These are phyloP conservation scores for Hypoxylon sp. DNA, from an alignment of 2,329 filamentous ascomycete species.

Conservation along the genomic window DNA sequence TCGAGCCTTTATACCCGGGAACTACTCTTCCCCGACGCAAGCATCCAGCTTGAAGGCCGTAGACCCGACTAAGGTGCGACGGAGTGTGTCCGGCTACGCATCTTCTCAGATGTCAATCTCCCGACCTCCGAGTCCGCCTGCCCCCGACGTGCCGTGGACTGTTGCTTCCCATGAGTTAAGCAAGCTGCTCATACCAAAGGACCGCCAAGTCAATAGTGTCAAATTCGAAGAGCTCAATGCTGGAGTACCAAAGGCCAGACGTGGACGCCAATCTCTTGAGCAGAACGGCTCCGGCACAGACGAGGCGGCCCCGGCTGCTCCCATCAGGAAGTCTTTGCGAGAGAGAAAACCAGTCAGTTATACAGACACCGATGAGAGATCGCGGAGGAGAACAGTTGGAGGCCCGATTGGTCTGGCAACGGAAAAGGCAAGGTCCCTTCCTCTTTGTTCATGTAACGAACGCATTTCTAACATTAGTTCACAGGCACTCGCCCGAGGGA, in stretches of 20 bases:
- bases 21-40: slow-evolving; percentile 89
- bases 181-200: slow-evolving; percentile 83
- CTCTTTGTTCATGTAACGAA: background rate
- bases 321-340: slow-evolving; percentile 79
- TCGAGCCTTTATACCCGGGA: slow-evolving; percentile 72
- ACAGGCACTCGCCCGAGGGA: slow-evolving; percentile 56
- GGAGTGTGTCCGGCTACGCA: slow-evolving; percentile 72
- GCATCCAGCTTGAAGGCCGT: slow-evolving; percentile 87
- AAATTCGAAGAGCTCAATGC: slow-evolving; percentile 83
- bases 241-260: slow-evolving; percentile 73
- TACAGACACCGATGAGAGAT: slow-evolving; percentile 64
- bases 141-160: slow-evolving; percentile 88
- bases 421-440: slow-evolving; percentile 57
- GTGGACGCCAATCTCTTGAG: slow-evolving; percentile 71
- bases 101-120: slow-evolving; percentile 56
- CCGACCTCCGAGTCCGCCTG: slow-evolving; percentile 74
- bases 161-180: slow-evolving; percentile 86
- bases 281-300: slow-evolving; percentile 57
- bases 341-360: slow-evolving; percentile 75
- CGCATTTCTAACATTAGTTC: slow-evolving; percentile 39
- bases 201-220: slow-evolving; percentile 82
- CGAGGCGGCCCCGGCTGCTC: slow-evolving; percentile 46
- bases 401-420: slow-evolving; percentile 64
- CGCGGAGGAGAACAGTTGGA: slow-evolving; percentile 74
- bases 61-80: slow-evolving; percentile 75